Base-by-base conservation (phyloP, 2,329 filamentous ascomycete species). In the Ceratocystis huliohia region DNA sequence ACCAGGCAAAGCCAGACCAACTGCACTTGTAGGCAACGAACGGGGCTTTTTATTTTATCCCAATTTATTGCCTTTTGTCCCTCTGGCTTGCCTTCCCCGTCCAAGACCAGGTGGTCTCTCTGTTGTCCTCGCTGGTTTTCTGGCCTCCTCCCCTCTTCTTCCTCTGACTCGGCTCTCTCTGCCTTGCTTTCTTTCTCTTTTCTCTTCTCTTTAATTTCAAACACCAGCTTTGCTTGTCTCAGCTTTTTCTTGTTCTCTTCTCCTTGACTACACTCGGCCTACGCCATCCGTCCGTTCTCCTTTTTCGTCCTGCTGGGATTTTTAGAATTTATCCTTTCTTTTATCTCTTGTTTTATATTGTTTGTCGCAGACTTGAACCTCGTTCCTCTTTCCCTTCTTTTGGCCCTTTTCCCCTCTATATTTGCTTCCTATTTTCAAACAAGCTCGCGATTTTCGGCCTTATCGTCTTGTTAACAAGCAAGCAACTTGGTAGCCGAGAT, bases 251-350 rank as follows among this genome's bases (percentile, higher is more conserved):
- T 59, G 15, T 37, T 59, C 13, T 59, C 37, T 33, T 59, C 53
- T 59, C 53, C 53, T 37, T 59, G n/a, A 25, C 53, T n/a, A 59
- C 20, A 59, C 53, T 30, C 53, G 53, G 53, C 28, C 33, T 37
- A 59, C 53, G 53, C 53, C 28, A 33, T 59, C 53, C 17, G 17
- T 59, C 53, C 53, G 25, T 59, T 41, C 25, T 63, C 45, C 46
- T 65, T 48, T 50, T 50, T 41, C 17, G 6, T 20, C 8, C 10
- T 57, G 10, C 46, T 45, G 22, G 22, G 28, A 3, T 41, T 25
- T 25, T 22, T 77, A 68, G 71, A 75, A 69, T 28, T n/a, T 33
- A 20, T 33, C 48, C 46, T 22, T 30, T 63, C 61, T 63, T 61
- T 46, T 62, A 25, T 62, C 28, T 48, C 30, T 63, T 22, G 22